Percentiles rank a stretch among this genome's conserved stretches.
phyloP scores from a whole-genome alignment of 129 eudicot genomes.

The Scalesia atractyloides region DNA sequence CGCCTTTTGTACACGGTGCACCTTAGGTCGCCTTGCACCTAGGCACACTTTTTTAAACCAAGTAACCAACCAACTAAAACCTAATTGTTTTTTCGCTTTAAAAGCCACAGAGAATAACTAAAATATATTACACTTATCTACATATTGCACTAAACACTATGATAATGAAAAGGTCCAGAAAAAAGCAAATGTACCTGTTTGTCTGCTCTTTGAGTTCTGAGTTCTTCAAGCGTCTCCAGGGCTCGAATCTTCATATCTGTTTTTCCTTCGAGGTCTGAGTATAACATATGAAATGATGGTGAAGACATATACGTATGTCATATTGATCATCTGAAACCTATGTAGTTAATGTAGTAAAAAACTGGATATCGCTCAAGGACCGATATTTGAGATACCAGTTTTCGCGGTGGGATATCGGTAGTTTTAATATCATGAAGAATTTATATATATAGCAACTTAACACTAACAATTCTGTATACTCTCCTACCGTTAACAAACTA shows the following conservation, averaged over 20 bases:
- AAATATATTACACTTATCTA: conserved; percentile 12
- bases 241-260: conserved; percentile 87
- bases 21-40: too few species aligned
- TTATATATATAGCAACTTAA: too few species aligned
- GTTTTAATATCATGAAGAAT: too few species aligned
- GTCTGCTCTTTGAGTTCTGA: conserved; percentile 90
- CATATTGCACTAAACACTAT: not conserved
- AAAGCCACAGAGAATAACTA: not conserved
- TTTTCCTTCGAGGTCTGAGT: conserved; percentile 84
- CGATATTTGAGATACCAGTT: too few species aligned
- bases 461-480: too few species aligned
- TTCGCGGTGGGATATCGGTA: too few species aligned
- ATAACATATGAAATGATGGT: not conserved
- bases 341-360: too few species aligned
- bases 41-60: too few species aligned
- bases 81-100: conserved; percentile 5
- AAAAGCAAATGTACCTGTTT: conserved; percentile 58
- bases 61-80: conserved; percentile 14
- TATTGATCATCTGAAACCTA: not conserved
- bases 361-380: too few species aligned
- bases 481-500: too few species aligned
- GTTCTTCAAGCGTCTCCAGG: conserved; percentile 77
- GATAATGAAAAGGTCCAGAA: not conserved
- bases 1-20: too few species aligned
- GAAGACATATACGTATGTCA: conserved; percentile 2